Conservation (phyloP, 345 rosid species). For the Aquilaria yunnanensis region DNA sequence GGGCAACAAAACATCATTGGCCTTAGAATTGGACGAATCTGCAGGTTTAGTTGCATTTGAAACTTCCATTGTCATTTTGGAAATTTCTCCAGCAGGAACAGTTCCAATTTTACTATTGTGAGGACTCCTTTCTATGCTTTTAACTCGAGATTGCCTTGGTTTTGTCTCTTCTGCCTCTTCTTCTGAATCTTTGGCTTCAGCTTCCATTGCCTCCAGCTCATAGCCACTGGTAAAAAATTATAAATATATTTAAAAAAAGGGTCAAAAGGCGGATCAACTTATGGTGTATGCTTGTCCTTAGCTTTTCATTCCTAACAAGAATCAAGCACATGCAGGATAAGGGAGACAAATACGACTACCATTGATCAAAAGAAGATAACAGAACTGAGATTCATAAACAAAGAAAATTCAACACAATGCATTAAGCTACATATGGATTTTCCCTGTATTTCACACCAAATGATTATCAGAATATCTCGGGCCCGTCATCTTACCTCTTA, state of each 20-base stretch:
- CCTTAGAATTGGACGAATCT: slow-evolving; percentile 20
- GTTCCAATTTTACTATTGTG: slow-evolving; percentile 29
- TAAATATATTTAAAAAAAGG: background rate
- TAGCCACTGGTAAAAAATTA: slow-evolving; percentile 42
- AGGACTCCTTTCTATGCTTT: slow-evolving; percentile 37
- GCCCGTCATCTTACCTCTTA: slow-evolving; percentile 49
- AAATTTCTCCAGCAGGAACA: slow-evolving; percentile 19
- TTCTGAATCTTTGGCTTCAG: slow-evolving; percentile 92
- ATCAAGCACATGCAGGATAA: background rate
- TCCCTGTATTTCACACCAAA: too few relatives aligned
- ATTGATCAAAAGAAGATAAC: background rate
- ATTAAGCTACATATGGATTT: too few relatives aligned
- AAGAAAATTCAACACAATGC: too few relatives aligned
- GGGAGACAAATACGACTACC: background rate
- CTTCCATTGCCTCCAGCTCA: slow-evolving; percentile 78
- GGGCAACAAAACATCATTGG: slow-evolving; percentile 19
- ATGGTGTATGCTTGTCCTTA: background rate
- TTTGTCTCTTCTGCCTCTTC: slow-evolving; percentile 49
- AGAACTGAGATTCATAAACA: background rate
- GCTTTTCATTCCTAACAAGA: too few relatives aligned
- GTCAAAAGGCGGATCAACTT: background rate
- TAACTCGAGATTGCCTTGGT: slow-evolving; percentile 25
- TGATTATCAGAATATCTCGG: too few relatives aligned
- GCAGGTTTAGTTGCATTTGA: slow-evolving; percentile 18
- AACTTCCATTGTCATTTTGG: slow-evolving; percentile 23